Percentiles rank a stretch among this genome's conserved stretches.
Conservation (phyloP, 2,329 filamentous ascomycete genomes). For the Xylaria sp. region DNA sequence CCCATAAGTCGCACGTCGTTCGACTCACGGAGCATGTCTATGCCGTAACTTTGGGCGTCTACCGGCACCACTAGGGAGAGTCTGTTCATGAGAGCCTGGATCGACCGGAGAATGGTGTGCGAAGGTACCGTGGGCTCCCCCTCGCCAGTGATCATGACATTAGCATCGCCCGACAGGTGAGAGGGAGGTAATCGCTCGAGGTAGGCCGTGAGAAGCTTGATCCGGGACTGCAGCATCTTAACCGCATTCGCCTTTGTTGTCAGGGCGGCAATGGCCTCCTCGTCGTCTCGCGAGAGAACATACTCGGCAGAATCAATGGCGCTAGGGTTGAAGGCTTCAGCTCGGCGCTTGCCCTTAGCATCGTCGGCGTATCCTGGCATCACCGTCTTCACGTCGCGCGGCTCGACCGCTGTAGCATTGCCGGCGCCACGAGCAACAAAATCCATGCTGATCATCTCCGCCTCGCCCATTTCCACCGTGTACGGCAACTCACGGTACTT, state of each 20-base stretch:
- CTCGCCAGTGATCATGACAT: constrained; percentile 30
- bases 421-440: constrained; percentile 82
- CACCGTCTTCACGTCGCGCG: constrained; percentile 37
- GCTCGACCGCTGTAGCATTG: constrained; percentile 61
- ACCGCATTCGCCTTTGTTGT: constrained; percentile 88
- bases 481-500: constrained; percentile 80
- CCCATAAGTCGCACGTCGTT: constrained; percentile 79
- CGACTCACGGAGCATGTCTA: constrained; percentile 68
- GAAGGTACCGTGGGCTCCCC: constrained; percentile 44
- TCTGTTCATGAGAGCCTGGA: constrained; percentile 78
- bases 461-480: constrained; percentile 86
- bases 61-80: constrained; percentile 75
- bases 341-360: constrained; percentile 47
- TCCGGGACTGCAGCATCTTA: constrained; percentile 80
- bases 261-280: constrained; percentile 60
- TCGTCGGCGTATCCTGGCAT: constrained; percentile 40
- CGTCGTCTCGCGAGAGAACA: constrained; percentile 52
- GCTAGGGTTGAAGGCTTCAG: constrained; percentile 32
- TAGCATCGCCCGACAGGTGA: constrained; percentile 47
- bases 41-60: constrained; percentile 58
- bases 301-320: constrained; percentile 35
- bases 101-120: constrained; percentile 75
- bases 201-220: constrained; percentile 70
- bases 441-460: constrained; percentile 96
- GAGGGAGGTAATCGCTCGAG: constrained; percentile 66